These are phyloP conservation scores for Aspergillus steynii DNA, from an alignment of 495 filamentous ascomycete genomes.

Conservation along the genomic window DNA sequence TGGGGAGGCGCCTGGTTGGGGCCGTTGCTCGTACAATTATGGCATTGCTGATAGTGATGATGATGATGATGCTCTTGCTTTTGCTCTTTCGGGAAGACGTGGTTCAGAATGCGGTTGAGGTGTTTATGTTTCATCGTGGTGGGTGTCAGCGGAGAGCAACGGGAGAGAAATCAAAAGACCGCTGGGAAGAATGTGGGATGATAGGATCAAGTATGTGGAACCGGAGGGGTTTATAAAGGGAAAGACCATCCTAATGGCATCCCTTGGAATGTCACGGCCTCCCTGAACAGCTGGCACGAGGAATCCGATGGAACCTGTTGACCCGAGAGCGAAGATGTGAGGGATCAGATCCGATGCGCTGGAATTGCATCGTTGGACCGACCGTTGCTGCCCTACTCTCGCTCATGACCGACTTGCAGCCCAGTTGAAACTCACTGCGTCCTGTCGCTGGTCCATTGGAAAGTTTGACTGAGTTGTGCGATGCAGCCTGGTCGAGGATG, in stretches of 20 bases:
- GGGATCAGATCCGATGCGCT: neutral
- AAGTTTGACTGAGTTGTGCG: neutral
- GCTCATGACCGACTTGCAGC: neutral
- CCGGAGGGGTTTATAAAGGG: conserved; percentile 3
- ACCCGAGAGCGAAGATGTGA: neutral
- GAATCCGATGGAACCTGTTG: neutral
- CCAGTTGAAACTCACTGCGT: neutral
- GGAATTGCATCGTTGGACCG: neutral
- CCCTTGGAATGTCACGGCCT: neutral
- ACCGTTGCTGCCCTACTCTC: neutral
- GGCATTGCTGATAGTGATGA: neutral
- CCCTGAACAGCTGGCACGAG: neutral
- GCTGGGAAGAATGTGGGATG: neutral
- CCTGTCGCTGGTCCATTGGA: neutral
- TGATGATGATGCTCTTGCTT: conserved; percentile 1
- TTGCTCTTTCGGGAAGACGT: conserved; percentile 17
- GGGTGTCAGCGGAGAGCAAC: conserved; percentile 6
- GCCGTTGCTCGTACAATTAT: neutral
- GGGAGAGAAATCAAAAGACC: neutral
- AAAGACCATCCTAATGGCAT: neutral
- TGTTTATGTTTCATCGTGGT: conserved; percentile 16
- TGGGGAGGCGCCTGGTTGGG: neutral
- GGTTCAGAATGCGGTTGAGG: conserved; percentile 18
- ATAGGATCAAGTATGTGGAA: neutral
- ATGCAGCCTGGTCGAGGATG: neutral